Percentiles rank a stretch among this genome's conserved stretches.
phyloP scores from a whole-genome alignment of 371 early-diverging fungal species.

The Batkoa obscura region DNA sequence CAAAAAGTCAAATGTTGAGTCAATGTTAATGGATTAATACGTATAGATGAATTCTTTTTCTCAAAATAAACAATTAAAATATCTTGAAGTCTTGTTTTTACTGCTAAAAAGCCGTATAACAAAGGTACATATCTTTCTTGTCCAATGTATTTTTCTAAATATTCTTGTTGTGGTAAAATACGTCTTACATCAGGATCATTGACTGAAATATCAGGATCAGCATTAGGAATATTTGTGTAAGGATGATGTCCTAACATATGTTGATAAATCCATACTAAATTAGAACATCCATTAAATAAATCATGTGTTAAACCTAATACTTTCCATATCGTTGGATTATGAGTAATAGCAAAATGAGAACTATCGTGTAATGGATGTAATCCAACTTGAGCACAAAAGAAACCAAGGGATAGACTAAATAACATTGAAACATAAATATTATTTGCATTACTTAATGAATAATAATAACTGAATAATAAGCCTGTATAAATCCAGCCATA shows the following conservation, averaged over 20 bases:
- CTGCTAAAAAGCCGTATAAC: slow-evolving; percentile 25
- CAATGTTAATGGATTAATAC: slow-evolving; percentile 21
- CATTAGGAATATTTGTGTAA: slow-evolving; percentile 29
- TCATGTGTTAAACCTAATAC: slow-evolving; percentile 30
- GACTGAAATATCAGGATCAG: slow-evolving; percentile 30
- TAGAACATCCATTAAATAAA: slow-evolving; percentile 31
- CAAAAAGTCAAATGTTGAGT: slow-evolving; percentile 26
- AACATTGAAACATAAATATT: slow-evolving; percentile 16
- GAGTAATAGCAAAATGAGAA: slow-evolving; percentile 28
- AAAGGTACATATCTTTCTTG: slow-evolving; percentile 29
- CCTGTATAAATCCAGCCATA: background rate
- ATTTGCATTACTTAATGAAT: slow-evolving; percentile 18
- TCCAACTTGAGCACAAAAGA: slow-evolving; percentile 24
- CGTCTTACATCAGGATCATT: slow-evolving; percentile 28
- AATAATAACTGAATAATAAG: slow-evolving; percentile 11
- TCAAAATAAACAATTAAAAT: slow-evolving; percentile 21
- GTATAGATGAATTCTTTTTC: slow-evolving; percentile 21
- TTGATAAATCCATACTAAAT: slow-evolving; percentile 32
- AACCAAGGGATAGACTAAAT: slow-evolving; percentile 22
- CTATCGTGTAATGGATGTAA: slow-evolving; percentile 33
- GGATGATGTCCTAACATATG: slow-evolving; percentile 38
- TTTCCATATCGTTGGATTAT: slow-evolving; percentile 28
- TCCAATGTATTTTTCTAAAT: slow-evolving; percentile 23
- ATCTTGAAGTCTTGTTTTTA: slow-evolving; percentile 32
- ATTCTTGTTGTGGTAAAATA: slow-evolving; percentile 23